These are phyloP conservation scores for Pouteria glomerata DNA, from an alignment of 148 eudicot species.

Conservation along the genomic window DNA sequence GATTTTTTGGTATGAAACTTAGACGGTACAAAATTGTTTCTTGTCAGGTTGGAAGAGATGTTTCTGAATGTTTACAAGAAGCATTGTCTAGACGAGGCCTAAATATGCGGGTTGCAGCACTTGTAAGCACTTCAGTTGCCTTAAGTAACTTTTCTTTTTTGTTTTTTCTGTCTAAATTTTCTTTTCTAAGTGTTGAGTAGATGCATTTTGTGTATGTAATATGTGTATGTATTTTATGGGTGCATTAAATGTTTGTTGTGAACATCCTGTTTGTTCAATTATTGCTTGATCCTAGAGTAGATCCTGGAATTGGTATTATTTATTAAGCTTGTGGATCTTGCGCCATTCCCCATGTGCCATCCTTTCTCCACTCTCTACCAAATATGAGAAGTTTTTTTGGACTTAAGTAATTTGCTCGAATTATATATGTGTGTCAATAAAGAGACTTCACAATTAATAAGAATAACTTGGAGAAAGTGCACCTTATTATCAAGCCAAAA, in stretches of 20 bases:
- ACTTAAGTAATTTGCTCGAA: too few relatives aligned
- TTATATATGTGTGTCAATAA: too few relatives aligned
- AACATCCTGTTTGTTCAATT: neutral
- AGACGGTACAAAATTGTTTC: neutral
- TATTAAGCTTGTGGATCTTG: neutral
- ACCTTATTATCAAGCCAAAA: neutral
- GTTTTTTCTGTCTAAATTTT: neutral
- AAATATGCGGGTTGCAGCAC: conserved; percentile 59
- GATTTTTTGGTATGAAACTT: neutral
- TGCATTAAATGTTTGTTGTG: neutral
- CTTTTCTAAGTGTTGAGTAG: neutral
- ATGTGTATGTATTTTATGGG: neutral
- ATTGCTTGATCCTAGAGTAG: neutral
- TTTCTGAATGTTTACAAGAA: conserved; percentile 53
- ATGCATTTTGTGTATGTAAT: neutral
- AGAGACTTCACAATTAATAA: neutral
- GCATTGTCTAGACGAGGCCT: conserved; percentile 63
- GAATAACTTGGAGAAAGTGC: neutral
- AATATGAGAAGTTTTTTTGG: neutral
- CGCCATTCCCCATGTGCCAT: neutral
- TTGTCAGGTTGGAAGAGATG: conserved; percentile 72
- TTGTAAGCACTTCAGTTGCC: conserved; percentile 46
- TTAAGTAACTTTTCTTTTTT: too few relatives aligned
- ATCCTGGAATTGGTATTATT: neutral
- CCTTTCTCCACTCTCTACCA: neutral